phyloP scores from a whole-genome alignment of 257 asterid species.

The Solanum lignicaule region DNA sequence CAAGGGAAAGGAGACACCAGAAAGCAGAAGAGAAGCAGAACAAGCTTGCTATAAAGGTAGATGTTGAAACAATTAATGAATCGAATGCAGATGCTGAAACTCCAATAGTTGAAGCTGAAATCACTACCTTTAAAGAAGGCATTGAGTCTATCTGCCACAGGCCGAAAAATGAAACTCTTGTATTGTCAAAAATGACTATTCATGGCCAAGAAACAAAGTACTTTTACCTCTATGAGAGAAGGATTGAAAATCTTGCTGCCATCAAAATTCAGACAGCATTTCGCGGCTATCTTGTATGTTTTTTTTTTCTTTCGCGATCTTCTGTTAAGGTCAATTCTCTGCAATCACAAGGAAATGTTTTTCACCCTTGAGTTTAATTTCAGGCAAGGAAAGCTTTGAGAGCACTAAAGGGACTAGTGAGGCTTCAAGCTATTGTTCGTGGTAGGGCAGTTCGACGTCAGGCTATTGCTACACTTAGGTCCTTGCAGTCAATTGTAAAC shows the following conservation, averaged over 20 bases:
- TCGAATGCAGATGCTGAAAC: conserved; percentile 2
- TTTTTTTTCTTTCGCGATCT: background rate
- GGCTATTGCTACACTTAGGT: conserved; percentile 69
- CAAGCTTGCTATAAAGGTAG: background rate
- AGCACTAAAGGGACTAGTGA: conserved; percentile 80
- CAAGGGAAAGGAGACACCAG: conserved; percentile 20
- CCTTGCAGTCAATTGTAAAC: conserved; percentile 76
- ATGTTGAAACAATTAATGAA: conserved; percentile 5
- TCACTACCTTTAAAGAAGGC: background rate
- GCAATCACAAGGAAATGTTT: background rate
- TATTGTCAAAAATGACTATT: conserved; percentile 5
- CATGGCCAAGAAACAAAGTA: background rate
- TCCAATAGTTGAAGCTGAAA: background rate
- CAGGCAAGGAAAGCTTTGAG: conserved; percentile 85
- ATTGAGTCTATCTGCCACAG: conserved; percentile 3
- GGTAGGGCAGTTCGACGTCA: conserved; percentile 91
- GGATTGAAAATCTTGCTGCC: conserved; percentile 36
- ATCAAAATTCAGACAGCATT: conserved; percentile 69
- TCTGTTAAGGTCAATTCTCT: background rate
- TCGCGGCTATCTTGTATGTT: conserved; percentile 68
- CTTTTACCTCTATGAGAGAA: conserved; percentile 2
- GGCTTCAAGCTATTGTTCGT: conserved; percentile 88
- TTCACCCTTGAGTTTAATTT: background rate
- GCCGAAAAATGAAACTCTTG: conserved; percentile 6
- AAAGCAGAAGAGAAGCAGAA: conserved; percentile 14